Evolutionary conservation across 805 yeast genomes (phyloP).

Genomic region (Candida alai): DNA sequence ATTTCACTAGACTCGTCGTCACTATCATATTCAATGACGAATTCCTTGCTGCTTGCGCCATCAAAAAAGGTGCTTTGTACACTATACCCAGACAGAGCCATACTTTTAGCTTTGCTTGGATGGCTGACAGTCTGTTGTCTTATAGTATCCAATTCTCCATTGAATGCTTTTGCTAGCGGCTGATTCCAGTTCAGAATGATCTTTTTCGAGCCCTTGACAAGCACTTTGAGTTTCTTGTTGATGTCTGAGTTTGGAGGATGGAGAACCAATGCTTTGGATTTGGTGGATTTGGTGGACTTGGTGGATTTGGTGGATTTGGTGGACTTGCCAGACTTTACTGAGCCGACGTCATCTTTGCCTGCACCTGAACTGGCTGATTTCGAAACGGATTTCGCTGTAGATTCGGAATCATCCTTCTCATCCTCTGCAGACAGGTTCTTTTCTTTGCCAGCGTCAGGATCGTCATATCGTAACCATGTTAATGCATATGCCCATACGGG

Average conservation of each 20-base stretch:
- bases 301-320: too few species aligned
- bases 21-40: slow-evolving; percentile 27
- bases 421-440: slow-evolving; percentile 3
- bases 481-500: slow-evolving; percentile 37
- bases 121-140: too few species aligned
- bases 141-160: slow-evolving; percentile 7
- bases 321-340: too few species aligned
- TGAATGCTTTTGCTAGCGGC: slow-evolving; percentile 21
- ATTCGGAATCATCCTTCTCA: neutral
- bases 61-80: neutral
- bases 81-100: neutral
- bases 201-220: slow-evolving; percentile 16
- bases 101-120: too few species aligned
- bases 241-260: neutral
- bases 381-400: neutral
- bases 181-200: slow-evolving; percentile 30
- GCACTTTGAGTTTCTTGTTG: slow-evolving; percentile 12
- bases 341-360: too few species aligned
- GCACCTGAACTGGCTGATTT: too few species aligned
- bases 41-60: slow-evolving; percentile 19
- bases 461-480: slow-evolving; percentile 33
- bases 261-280: neutral
- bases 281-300: neutral
- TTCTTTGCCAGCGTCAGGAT: neutral
- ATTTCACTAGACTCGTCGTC: slow-evolving; percentile 16